Percentiles rank a stretch among this genome's conserved stretches.
Evolutionary conservation across 2,329 filamentous ascomycete genomes (phyloP).

Genomic region (Aspergillus puulaauensis): DNA sequence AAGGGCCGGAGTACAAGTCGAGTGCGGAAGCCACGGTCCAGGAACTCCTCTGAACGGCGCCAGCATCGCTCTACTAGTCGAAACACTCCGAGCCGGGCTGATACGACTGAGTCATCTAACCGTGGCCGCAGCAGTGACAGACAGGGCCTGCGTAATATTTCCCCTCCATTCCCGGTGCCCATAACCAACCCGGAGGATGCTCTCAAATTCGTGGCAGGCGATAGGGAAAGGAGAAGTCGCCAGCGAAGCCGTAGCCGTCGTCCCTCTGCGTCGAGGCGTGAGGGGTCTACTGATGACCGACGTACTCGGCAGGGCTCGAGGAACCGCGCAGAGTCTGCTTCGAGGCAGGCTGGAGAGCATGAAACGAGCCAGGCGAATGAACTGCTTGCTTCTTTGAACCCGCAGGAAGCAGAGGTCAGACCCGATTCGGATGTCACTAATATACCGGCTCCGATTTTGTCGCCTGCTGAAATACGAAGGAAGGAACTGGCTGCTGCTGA

Average conservation of each 20-base stretch:
- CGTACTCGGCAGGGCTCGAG: conserved; percentile 34
- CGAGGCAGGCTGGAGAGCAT: conserved; percentile 13
- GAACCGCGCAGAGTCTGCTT: conserved; percentile 34
- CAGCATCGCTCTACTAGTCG: conserved; percentile 45
- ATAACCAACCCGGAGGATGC: conserved; percentile 68
- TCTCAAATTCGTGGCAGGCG: conserved; percentile 44
- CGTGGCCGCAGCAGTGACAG: conserved; percentile 64
- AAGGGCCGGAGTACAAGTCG: conserved; percentile 50
- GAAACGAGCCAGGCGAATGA: conserved; percentile 12
- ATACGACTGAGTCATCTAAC: conserved; percentile 23
- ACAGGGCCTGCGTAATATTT: conserved; percentile 61
- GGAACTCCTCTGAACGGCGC: conserved; percentile 28
- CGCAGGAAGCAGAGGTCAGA: background rate
- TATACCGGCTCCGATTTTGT: conserved; percentile 20
- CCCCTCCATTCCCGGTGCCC: conserved; percentile 78
- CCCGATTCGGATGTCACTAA: conserved; percentile 24
- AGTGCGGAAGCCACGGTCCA: conserved; percentile 46
- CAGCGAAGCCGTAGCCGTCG: conserved; percentile 54
- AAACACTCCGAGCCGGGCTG: conserved; percentile 37
- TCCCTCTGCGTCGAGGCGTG: conserved; percentile 43
- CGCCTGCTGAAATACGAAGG: conserved; percentile 57
- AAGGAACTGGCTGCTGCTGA: conserved; percentile 78
- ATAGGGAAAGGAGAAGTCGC: conserved; percentile 48
- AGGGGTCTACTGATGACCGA: conserved; percentile 48
- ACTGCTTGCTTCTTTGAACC: conserved; percentile 2